These are phyloP conservation scores for Juncus effusus DNA, from an alignment of 176 grass and related monocot species.

Conservation along the genomic window DNA sequence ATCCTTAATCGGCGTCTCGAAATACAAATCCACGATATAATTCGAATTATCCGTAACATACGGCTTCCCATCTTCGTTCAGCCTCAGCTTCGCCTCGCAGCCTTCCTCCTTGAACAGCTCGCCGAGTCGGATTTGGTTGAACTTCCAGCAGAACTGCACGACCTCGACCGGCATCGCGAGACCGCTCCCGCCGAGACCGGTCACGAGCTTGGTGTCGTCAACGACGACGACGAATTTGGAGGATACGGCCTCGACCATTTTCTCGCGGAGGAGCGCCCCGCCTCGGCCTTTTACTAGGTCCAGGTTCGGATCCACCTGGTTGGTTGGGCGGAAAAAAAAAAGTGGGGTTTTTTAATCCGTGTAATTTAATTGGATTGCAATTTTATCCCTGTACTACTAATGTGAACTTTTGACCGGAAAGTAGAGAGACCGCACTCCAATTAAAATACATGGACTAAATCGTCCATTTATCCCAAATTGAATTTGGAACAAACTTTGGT, in stretches of 20 bases:
- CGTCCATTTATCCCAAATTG: too few species aligned
- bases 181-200: constrained; percentile 81
- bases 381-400: not conserved
- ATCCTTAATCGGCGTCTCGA: constrained; percentile 86
- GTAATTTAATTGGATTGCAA: not conserved
- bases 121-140: constrained; percentile 72
- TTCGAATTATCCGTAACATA: constrained; percentile 87
- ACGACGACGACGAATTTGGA: constrained; percentile 76
- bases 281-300: constrained; percentile 95
- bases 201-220: constrained; percentile 88
- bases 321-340: not conserved
- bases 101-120: constrained; percentile 79
- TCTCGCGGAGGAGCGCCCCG: constrained; percentile 93
- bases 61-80: constrained; percentile 57
- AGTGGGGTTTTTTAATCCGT: not conserved
- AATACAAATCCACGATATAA: constrained; percentile 78
- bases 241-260: constrained; percentile 92
- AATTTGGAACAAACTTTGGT: too few species aligned
- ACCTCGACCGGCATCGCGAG: constrained; percentile 96
- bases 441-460: not conserved
- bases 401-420: not conserved
- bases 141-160: constrained; percentile 99
- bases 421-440: not conserved
- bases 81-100: constrained; percentile 65
- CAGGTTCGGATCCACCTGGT: constrained; percentile 93